Evolutionary conservation across 2,329 filamentous ascomycete genomes (phyloP), one percentile per base, ranked within the genome.

Genomic region (Ustilaginoidea virens): DNA sequence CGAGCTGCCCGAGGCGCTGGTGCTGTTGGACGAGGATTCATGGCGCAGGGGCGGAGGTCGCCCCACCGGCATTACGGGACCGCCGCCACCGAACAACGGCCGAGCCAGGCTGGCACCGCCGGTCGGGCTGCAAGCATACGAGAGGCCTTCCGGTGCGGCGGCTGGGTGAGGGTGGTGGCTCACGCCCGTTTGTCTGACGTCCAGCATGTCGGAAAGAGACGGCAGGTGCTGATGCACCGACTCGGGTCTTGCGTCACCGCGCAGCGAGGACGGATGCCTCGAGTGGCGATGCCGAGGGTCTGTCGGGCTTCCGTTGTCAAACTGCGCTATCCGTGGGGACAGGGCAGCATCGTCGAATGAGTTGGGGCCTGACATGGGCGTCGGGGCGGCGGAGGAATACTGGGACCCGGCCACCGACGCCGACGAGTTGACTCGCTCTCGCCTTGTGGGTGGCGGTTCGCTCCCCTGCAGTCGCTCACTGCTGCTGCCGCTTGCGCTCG

Each of bases 341-440:
- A 53, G 47, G 11, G 56, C 36, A 0, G 46, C 31, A 1, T 65
- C 64, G 12, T 68, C 62, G 1, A 52, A 37, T 3, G 55, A 52
- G 20, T 52, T 47, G 4, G 48, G 44, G 12, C 55, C 47, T 4
- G 51, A 46, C 7, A 48, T 34, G 4, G 52, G 43, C 8, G 50
- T 51, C 5, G 50, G 49, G 3, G 54, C 41, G 4, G 49, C 48
- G 3, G 55, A 48, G 1, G 62, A 58, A 23, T 56, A 54, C 17
- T 56, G 60, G 1, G 60, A 60, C 23, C 64, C 62, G 2, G 54
- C 47, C 10, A 54, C 46, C 0, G 65, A 68, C 17, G 54, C 51
- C 5, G 55, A 51, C 10, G 66, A 70, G 24, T 55, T 55, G 24
- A 66, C 44, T 25, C 65, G 53, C 34, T 64, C 60, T 26, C 60